These are phyloP conservation scores for Orbilia oligospora DNA, from an alignment of 2,329 filamentous ascomycete species.

Conservation along the genomic window DNA sequence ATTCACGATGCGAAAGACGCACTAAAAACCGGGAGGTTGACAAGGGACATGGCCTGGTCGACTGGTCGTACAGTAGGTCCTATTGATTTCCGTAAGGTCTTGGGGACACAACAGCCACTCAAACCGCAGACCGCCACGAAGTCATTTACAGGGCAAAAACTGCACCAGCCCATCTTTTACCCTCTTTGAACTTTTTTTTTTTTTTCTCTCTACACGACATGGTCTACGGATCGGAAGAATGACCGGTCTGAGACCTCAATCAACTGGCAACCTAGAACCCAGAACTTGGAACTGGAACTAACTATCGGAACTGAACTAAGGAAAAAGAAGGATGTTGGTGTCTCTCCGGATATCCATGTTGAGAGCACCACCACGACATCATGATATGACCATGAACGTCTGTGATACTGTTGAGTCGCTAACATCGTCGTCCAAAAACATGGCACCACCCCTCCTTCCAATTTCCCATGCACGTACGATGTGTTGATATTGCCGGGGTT, in stretches of 20 bases:
- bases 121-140: slow-evolving; percentile 45
- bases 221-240: slow-evolving; percentile 32
- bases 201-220: slow-evolving; percentile 16
- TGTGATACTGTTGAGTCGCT: slow-evolving; percentile 18
- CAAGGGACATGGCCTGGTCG: slow-evolving; percentile 13
- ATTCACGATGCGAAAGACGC: slow-evolving; percentile 7
- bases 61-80: background rate
- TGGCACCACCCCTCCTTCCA: slow-evolving; percentile 22
- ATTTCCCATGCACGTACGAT: slow-evolving; percentile 4
- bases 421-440: slow-evolving; percentile 1
- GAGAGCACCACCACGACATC: slow-evolving; percentile 18
- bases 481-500: slow-evolving; percentile 28
- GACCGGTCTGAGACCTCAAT: slow-evolving; percentile 12
- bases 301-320: background rate
- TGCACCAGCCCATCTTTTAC: slow-evolving; percentile 49
- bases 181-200: slow-evolving; percentile 10
- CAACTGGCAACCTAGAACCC: slow-evolving; percentile 1
- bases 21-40: slow-evolving; percentile 40
- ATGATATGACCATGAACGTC: slow-evolving; percentile 22
- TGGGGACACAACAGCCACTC: slow-evolving; percentile 46
- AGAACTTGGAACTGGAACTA: background rate
- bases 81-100: background rate
- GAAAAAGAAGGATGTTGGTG: slow-evolving; percentile 17
- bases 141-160: slow-evolving; percentile 27
- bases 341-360: slow-evolving; percentile 24